Conservation (phyloP, 495 filamentous ascomycete genomes). For the Neurospora africana region DNA sequence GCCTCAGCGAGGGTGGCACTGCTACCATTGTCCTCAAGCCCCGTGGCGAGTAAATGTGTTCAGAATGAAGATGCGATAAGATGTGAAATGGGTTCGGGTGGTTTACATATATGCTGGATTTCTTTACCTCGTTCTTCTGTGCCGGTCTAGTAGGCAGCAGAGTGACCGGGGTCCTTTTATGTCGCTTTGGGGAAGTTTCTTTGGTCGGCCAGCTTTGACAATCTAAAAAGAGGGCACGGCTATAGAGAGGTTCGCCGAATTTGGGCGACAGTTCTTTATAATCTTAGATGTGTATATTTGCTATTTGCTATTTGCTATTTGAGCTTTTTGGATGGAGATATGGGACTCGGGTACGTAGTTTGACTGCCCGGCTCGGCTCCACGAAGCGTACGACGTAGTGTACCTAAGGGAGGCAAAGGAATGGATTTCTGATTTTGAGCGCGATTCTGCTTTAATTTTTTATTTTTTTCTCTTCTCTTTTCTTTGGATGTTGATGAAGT, state of each 20-base stretch:
- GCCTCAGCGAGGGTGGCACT: slow-evolving; percentile 25
- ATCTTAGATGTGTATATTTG: slow-evolving; percentile 34
- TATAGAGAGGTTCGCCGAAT: slow-evolving; percentile 10
- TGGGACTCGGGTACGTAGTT: slow-evolving; percentile 12
- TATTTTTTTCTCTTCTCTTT: too few relatives aligned
- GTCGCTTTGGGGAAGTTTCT: background rate
- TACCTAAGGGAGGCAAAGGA: background rate
- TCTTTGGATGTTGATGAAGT: background rate
- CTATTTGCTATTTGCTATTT: slow-evolving; percentile 18
- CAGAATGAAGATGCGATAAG: background rate
- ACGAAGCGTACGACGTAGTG: background rate
- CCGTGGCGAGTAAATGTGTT: background rate
- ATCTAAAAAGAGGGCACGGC: slow-evolving; percentile 5
- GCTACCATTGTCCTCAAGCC: slow-evolving; percentile 27
- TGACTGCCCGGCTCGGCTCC: slow-evolving; percentile 47
- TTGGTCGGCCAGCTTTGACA: background rate
- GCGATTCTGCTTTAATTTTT: background rate
- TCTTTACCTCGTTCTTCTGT: background rate
- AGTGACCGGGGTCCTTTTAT: background rate
- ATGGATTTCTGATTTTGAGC: background rate
- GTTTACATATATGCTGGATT: background rate
- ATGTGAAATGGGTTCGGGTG: background rate
- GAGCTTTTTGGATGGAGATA: slow-evolving; percentile 2
- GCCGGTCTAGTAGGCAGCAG: background rate
- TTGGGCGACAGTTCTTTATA: slow-evolving; percentile 8